Base-by-base conservation (phyloP, 2,329 filamentous ascomycete genomes). In the Boeremia lycopersici region DNA sequence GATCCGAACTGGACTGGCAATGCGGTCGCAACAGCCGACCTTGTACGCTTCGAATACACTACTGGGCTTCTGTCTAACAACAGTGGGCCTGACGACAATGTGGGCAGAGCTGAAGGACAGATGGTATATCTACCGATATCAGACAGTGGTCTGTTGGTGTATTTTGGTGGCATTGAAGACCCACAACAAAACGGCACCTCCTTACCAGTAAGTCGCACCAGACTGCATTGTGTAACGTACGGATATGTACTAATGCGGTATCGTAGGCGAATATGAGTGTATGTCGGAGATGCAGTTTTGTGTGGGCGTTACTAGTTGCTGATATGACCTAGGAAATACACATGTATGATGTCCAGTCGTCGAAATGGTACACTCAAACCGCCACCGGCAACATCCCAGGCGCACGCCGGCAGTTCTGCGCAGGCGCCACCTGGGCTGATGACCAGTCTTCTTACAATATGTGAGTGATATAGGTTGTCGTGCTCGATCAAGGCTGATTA, bases 361-460 rank as follows among this genome's bases (percentile, higher is more conserved):
- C 78, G 1, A 80, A 81, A 65, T 88, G 85, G 85, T 87, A 86
- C 55, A 78, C 73, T 9, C 85, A 88, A 64, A 80, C 75, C 8
- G 83, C 86, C 0, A 77, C 76, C 0, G 86, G 86, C 0, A 67
- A 79, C 26, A 68, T 83, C 1, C 86, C 86, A 2, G 71, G 71
- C 12, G 74, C 80, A 54, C 77, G 86, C 10, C 77, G 84, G 25
- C 80, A 82, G 26, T 88, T 87, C 57, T 88, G 86, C 65, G 84
- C 84, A 2, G 86, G 84, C 43, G 82, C 79, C 12, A 82, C 82
- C 1, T 87, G 84, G 79, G 79, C 85, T 0, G 63, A 78, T 8
- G 86, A 88, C 61, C 76, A 80, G 49, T 85, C 84, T 12, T 86
- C 83, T 7, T 87, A 87, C 64, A 88, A 88, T 60, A 84, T 88